These are phyloP conservation scores for Leishmania arabica DNA, from an alignment of 208 protist genomes.

Conservation along the genomic window DNA sequence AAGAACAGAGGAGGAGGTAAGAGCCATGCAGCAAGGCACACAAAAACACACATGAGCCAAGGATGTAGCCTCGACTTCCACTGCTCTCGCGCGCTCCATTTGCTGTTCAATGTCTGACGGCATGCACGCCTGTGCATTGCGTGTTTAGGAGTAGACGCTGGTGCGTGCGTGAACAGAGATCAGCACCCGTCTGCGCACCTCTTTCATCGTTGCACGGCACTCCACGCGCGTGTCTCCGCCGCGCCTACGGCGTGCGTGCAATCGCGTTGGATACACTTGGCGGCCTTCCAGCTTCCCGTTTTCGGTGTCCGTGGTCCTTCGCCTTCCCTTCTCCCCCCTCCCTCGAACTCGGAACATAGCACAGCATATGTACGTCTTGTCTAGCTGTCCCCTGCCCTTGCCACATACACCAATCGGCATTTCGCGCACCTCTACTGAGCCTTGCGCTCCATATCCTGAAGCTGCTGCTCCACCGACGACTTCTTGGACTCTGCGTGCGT, in stretches of 20 bases:
- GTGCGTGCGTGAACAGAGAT: not conserved
- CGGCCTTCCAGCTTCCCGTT: not conserved
- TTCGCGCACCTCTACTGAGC: slow-evolving; percentile 26
- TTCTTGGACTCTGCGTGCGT: slow-evolving; percentile 30
- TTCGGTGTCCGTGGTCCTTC: not conserved
- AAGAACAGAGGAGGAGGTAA: not conserved
- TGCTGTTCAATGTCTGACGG: not conserved
- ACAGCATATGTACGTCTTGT: not conserved
- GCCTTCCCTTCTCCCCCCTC: not conserved
- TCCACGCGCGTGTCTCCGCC: not conserved
- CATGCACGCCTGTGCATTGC: not conserved
- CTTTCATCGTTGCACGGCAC: not conserved
- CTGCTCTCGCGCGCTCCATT: not conserved
- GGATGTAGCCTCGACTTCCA: not conserved
- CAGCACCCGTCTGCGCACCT: not conserved
- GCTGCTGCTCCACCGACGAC: slow-evolving; percentile 26
- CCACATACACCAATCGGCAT: not conserved
- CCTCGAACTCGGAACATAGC: not conserved
- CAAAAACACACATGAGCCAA: not conserved
- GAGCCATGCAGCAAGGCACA: not conserved
- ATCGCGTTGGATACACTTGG: not conserved
- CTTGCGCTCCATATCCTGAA: slow-evolving; percentile 38
- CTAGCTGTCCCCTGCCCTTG: not conserved
- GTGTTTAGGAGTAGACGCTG: not conserved
- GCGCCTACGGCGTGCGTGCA: not conserved